A percentile compares a stretch with the other conserved stretches of the same genome.
Conservation (phyloP, 2,329 filamentous ascomycete species). For the Fusarium hainanense region DNA sequence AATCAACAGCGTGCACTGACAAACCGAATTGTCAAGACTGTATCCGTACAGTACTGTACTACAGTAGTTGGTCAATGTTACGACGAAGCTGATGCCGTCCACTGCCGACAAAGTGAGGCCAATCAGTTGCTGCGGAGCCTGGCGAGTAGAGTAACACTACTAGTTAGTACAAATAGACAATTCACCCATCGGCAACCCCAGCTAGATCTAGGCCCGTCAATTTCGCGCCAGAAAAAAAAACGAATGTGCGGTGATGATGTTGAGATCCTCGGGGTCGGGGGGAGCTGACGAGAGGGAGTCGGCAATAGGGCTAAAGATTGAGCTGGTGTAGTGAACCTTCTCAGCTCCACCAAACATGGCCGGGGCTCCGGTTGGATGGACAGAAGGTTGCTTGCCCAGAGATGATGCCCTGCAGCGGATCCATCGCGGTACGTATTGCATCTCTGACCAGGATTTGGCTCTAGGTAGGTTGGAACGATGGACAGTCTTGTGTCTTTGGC, state of each 20-base stretch:
- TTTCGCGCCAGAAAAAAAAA: slow-evolving; percentile 37
- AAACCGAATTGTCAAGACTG: slow-evolving; percentile 3
- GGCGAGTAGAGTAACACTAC: slow-evolving; percentile 6
- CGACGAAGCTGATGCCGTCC: slow-evolving; percentile 6
- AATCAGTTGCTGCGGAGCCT: slow-evolving; percentile 18
- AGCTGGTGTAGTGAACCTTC: slow-evolving; percentile 38
- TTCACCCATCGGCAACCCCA: slow-evolving; percentile 23
- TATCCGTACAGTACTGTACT: background rate
- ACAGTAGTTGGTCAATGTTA: background rate
- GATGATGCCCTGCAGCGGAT: slow-evolving; percentile 29
- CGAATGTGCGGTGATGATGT: slow-evolving; percentile 41
- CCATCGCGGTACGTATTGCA: slow-evolving; percentile 17
- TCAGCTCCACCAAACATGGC: slow-evolving; percentile 44
- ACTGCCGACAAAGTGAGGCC: slow-evolving; percentile 23
- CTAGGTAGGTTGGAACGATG: background rate
- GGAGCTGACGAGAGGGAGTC: slow-evolving; percentile 43
- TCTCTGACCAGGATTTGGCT: slow-evolving; percentile 4
- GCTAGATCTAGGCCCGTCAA: slow-evolving; percentile 20
- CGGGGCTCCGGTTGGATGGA: slow-evolving; percentile 42
- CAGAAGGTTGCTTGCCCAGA: slow-evolving; percentile 32
- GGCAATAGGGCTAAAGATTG: slow-evolving; percentile 47
- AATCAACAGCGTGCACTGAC: background rate
- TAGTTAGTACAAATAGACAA: background rate
- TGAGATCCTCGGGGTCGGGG: slow-evolving; percentile 35
- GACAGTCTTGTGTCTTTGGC: background rate